Evolutionary conservation across 2,329 filamentous ascomycete genomes (phyloP).

Genomic region (Aspergillus fumigatiaffinis): DNA sequence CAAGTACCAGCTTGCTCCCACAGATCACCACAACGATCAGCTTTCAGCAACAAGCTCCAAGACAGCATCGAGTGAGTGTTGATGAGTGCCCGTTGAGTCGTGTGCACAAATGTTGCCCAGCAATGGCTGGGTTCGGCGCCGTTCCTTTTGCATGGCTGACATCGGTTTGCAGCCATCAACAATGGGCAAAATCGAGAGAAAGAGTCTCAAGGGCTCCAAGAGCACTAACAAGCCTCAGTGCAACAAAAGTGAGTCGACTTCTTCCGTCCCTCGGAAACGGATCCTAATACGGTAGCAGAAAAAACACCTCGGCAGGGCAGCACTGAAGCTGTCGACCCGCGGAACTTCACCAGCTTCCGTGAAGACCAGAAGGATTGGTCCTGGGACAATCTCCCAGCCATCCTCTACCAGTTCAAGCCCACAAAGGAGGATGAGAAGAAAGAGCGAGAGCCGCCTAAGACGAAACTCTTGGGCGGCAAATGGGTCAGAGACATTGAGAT

Average conservation of each 20-base stretch:
- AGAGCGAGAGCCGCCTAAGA: background rate
- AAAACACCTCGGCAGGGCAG: conserved; percentile 12
- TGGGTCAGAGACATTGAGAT: conserved; percentile 17
- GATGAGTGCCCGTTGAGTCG: background rate
- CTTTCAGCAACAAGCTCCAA: background rate
- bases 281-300: background rate
- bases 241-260: background rate
- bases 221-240: background rate
- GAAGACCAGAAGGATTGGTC: conserved; percentile 18
- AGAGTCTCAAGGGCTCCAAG: background rate
- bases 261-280: background rate
- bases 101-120: background rate
- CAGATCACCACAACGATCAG: background rate
- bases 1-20: background rate
- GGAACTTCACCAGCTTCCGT: conserved; percentile 9
- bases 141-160: background rate
- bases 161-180: background rate
- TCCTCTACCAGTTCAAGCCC: conserved; percentile 20
- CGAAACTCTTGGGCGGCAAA: conserved; percentile 11
- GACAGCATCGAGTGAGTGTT: background rate
- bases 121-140: background rate
- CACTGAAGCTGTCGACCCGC: conserved; percentile 6
- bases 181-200: background rate
- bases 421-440: background rate
- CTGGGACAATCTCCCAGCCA: conserved; percentile 19